Evolutionary conservation across 2,329 filamentous ascomycete genomes (phyloP).

Genomic region (Calonectria pteridis): DNA sequence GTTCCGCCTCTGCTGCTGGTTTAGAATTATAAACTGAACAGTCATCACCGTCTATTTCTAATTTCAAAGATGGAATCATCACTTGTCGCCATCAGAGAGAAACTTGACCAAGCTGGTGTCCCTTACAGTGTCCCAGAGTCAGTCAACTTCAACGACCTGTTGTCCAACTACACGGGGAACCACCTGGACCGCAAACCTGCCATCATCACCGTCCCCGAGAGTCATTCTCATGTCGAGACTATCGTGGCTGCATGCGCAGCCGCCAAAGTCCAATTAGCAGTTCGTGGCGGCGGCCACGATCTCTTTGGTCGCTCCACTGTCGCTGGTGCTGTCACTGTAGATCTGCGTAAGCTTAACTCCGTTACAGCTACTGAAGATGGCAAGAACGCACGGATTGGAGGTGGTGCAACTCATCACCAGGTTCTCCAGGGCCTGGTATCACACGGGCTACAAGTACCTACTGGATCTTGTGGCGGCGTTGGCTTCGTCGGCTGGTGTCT

Average conservation of each 20-base stretch:
- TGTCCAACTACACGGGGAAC: background rate
- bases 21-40: too few relatives aligned
- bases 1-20: background rate
- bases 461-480: slow-evolving; percentile 17
- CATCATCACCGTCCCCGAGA: background rate
- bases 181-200: background rate
- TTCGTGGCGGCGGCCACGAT: slow-evolving; percentile 23
- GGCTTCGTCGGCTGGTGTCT: slow-evolving; percentile 25
- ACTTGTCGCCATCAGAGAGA: background rate
- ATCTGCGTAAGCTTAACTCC: slow-evolving; percentile 14
- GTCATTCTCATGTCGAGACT: background rate
- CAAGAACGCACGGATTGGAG: slow-evolving; percentile 7
- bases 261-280: background rate
- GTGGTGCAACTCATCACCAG: slow-evolving; percentile 3
- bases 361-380: background rate
- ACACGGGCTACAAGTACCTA: slow-evolving; percentile 6
- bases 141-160: background rate
- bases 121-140: background rate
- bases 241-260: background rate
- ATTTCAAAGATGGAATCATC: background rate
- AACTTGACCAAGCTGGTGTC: background rate
- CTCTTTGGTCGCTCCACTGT: slow-evolving; percentile 24
- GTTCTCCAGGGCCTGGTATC: slow-evolving; percentile 13
- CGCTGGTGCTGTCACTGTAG: slow-evolving; percentile 16
- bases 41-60: background rate